Base-by-base conservation (phyloP, 345 rosid species). In the Syzygium jambos region DNA sequence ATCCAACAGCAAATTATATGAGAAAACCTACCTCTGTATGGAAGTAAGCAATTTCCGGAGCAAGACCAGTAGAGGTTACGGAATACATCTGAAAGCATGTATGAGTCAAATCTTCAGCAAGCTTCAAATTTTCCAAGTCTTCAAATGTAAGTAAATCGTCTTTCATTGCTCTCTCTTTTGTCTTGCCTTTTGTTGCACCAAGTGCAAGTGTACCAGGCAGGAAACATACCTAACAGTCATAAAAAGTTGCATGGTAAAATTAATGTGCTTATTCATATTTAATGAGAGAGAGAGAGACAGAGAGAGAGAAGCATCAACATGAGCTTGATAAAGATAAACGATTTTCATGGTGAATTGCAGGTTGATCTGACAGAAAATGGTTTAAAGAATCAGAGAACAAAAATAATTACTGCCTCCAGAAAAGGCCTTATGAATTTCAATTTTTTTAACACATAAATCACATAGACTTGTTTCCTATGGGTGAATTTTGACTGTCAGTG, bases 21-120 rank as follows among this genome's bases (percentile, higher is more conserved):
- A 61, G 87, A 63, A 80, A 84, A 90, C 94, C 85, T 87, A 95
- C 99, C 95, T 93, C 52, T 51, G 99, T 95, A 88, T 96, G 99
- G 89, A 98, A 98, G 92, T 96, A 98, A 84, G 96, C 98, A 90
- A 95, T 98, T 92, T 98, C 99, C 23, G 99, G 98, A 89, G 99
- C 97, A 88, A 98, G 98, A 59, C 99, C 98, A 49, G 99, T 96
- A 87, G 98, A 94, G 90, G 99, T 98, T 77, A 94, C 98, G 84
- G 94, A 91, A 91, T 98, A 98, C 97, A 95, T 96, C 93, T 98
- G 95, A 93, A 94, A 95, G 92, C 99, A 98, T 85, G 99, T 96
- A 86, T 96, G 93, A 30, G 94, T 96, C 86, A 98, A 91, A 84
- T 96, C 98, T 92, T 98, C 99, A 22, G 98, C 99, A 87, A 98